Base-by-base conservation (phyloP, 2,329 filamentous ascomycete species). In the Ophiognomonia clavigignenti-juglandacearum region DNA sequence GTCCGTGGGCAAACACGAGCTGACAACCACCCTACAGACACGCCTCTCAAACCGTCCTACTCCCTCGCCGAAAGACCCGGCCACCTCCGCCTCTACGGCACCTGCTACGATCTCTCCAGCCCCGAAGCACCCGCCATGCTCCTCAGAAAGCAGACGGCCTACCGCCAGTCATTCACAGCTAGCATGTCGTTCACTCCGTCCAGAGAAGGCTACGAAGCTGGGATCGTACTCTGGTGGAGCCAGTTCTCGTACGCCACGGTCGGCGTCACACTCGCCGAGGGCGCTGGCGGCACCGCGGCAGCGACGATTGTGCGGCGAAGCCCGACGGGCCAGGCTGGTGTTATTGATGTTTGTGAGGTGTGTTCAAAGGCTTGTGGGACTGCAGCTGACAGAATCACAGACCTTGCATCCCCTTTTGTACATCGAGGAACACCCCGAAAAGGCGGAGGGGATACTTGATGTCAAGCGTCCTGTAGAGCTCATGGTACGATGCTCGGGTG, bases 161-260 rank as follows among this genome's bases (percentile, higher is more conserved):
- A 65, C 9, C 56, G 54, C 16, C 70, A 71, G 36, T 61, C 52
- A 0, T 79, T 74, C 57, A 59, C 64, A 20, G 69, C 67, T 0
- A 64, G 59, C 2, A 56, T 81, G 11, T 62, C 67, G 0, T 82
- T 80, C 50, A 54, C 60, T 0, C 74, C 75, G 0, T 61, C 58
- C 0, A 63, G 64, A 4, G 36, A 57, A 4, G 62, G 67, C 2
- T 70, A 70, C 3, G 77, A 81, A 60, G 76, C 77, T 0, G 77
- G 78, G 0, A 62, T 72, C 0, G 72, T 73, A 0, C 56, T 80
- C 0, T 81, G 73, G 69, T 78, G 74, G 72, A 78, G 71, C 38
- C 70, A 75, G 8, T 66, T 62, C 45, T 67, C 66, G 0, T 64
- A 65, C 34, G 61, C 62, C 6, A 56, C 62, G 0, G 54, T 63